phyloP scores from a whole-genome alignment of 2,329 filamentous ascomycete species.

The Pseudogymnoascus pannorum region DNA sequence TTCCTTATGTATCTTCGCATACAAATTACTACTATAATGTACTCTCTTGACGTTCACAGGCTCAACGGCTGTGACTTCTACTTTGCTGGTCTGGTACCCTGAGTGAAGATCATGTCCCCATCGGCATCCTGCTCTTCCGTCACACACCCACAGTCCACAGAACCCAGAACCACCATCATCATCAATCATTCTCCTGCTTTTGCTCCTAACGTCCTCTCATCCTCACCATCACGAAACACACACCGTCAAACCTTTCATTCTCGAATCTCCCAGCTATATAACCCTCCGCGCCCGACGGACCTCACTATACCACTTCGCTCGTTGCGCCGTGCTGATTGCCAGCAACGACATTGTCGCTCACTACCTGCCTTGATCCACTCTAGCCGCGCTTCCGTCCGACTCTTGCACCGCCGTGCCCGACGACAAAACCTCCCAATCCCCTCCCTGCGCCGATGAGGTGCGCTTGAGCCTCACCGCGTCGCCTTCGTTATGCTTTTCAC shows the following conservation, averaged over 20 bases:
- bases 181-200: conserved; percentile 2
- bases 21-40: background rate
- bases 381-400: background rate
- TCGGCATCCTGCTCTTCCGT: background rate
- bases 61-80: background rate
- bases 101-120: background rate
- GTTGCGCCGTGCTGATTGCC: background rate
- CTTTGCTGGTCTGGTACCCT: background rate
- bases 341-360: background rate
- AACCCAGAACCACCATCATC: background rate
- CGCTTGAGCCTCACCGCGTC: background rate
- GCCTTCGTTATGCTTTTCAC: background rate
- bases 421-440: background rate
- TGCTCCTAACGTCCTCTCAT: background rate
- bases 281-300: background rate
- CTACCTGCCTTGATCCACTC: background rate
- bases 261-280: background rate
- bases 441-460: conserved; percentile 1
- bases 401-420: background rate
- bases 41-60: background rate
- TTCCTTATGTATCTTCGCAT: background rate
- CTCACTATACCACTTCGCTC: background rate
- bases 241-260: background rate
- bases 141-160: background rate
- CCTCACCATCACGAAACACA: background rate